Conservation (phyloP, 441 rosid genomes). For the Brassica balearica region DNA sequence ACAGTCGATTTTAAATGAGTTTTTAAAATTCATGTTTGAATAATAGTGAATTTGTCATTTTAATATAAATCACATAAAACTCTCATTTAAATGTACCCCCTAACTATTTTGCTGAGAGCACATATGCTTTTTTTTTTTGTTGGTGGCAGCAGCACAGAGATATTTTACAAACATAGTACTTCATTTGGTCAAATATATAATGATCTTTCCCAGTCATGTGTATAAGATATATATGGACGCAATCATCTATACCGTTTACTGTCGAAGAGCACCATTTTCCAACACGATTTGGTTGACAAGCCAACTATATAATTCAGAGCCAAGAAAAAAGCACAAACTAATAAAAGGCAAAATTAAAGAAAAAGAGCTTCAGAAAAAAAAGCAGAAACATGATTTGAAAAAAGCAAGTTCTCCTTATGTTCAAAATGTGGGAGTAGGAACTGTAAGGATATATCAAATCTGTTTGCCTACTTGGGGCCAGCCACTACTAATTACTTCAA, state of each 20-base stretch:
- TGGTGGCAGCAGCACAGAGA: not conserved
- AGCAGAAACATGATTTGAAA: slow-evolving; percentile 30
- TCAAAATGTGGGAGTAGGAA: slow-evolving; percentile 45
- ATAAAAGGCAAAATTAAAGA: slow-evolving; percentile 47
- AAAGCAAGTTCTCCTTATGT: slow-evolving; percentile 38
- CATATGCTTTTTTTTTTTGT: not conserved
- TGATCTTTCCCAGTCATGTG: slow-evolving; percentile 5
- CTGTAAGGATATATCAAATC: slow-evolving; percentile 34
- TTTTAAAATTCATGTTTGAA: no score
- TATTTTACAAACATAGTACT: slow-evolving; percentile 6
- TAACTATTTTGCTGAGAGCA: not conserved
- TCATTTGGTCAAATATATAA: slow-evolving; percentile 9
- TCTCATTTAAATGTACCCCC: no score
- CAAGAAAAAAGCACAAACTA: slow-evolving; percentile 46
- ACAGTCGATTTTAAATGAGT: no score
- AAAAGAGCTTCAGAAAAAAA: slow-evolving; percentile 26
- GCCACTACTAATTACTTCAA: slow-evolving; percentile 43
- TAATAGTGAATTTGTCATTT: no score
- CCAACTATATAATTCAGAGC: slow-evolving; percentile 39
- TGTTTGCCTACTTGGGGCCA: slow-evolving; percentile 49
- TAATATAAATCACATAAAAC: no score
- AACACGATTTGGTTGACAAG: slow-evolving; percentile 36
- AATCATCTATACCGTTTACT: slow-evolving; percentile 24
- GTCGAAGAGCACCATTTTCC: slow-evolving; percentile 34
- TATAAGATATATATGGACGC: slow-evolving; percentile 17